A percentile compares a stretch with the other conserved stretches of the same genome.
phyloP scores from a whole-genome alignment of 2,329 filamentous ascomycete species.

The Monosporascus sp. region DNA sequence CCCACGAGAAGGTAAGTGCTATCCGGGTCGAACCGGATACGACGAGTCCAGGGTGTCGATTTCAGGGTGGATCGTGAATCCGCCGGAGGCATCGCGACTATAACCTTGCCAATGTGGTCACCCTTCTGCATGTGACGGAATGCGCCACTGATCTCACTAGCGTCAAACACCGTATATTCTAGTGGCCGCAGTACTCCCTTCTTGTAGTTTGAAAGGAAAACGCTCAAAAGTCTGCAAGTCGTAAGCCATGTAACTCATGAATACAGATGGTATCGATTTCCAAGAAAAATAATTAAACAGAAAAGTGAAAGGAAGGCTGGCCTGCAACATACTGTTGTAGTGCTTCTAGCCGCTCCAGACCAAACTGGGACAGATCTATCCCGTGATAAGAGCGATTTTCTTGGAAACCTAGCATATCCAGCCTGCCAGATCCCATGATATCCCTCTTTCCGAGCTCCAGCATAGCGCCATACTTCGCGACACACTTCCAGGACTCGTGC shows the following conservation, averaged over 20 bases:
- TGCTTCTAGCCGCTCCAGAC: slow-evolving; percentile 8
- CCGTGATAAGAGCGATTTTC: slow-evolving; percentile 28
- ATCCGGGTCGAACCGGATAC: slow-evolving; percentile 7
- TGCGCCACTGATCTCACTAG: slow-evolving; percentile 24
- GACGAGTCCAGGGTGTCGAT: slow-evolving; percentile 6
- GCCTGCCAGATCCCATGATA: slow-evolving; percentile 30
- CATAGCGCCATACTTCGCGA: slow-evolving; percentile 39
- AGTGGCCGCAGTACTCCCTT: slow-evolving; percentile 11
- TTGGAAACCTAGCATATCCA: slow-evolving; percentile 42
- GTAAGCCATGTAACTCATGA: slow-evolving; percentile 8
- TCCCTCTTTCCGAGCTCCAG: slow-evolving; percentile 42
- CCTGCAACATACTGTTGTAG: slow-evolving; percentile 10
- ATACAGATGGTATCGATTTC: background rate
- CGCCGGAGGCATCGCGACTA: slow-evolving; percentile 21
- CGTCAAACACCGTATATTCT: slow-evolving; percentile 15
- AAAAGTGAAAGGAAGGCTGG: background rate
- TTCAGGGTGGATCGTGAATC: background rate
- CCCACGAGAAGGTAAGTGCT: slow-evolving; percentile 26
- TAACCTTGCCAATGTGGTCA: slow-evolving; percentile 37
- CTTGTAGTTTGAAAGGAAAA: slow-evolving; percentile 7
- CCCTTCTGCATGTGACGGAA: slow-evolving; percentile 35
- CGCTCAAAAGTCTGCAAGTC: slow-evolving; percentile 7
- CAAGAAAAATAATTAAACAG: too few relatives aligned
- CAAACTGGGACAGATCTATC: slow-evolving; percentile 26
- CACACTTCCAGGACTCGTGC: slow-evolving; percentile 37